Conservation (phyloP, 2,329 filamentous ascomycete genomes). For the Volutella citrinella region DNA sequence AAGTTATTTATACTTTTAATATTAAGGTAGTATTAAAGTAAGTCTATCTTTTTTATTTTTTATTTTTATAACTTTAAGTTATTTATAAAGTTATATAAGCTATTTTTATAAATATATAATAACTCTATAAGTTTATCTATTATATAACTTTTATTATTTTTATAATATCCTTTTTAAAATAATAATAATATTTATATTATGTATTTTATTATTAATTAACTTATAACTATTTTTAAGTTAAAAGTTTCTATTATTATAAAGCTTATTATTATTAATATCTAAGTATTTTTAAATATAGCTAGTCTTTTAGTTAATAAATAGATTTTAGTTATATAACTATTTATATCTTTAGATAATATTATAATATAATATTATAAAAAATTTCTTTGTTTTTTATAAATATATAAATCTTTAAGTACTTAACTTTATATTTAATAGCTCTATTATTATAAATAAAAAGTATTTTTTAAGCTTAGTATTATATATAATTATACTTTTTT, state of each 20-base stretch:
- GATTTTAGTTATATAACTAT: too few relatives aligned
- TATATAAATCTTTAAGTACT: not conserved
- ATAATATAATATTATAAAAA: not conserved
- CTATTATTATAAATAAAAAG: not conserved
- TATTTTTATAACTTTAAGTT: too few relatives aligned
- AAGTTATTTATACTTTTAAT: too few relatives aligned
- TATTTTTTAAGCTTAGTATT: not conserved
- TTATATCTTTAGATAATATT: slow-evolving; percentile 1
- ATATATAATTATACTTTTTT: not conserved
- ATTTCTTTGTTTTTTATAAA: not conserved
- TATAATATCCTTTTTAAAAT: too few relatives aligned
- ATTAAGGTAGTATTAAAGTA: too few relatives aligned
- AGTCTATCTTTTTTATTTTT: slow-evolving; percentile 5
- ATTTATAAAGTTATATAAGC: too few relatives aligned
- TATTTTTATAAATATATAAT: slow-evolving; percentile 11
- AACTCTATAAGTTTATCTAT: slow-evolving; percentile 5
- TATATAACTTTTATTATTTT: too few relatives aligned
- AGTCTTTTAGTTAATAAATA: too few relatives aligned
- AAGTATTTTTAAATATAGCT: too few relatives aligned
- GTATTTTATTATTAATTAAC: not conserved
- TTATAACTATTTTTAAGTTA: too few relatives aligned
- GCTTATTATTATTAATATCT: not conserved
- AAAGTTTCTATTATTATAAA: not conserved
- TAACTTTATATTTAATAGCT: not conserved
- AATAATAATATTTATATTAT: slow-evolving; percentile 5